phyloP scores from a whole-genome alignment of 2,329 filamentous ascomycete species.

The Fusarium torreyae region DNA sequence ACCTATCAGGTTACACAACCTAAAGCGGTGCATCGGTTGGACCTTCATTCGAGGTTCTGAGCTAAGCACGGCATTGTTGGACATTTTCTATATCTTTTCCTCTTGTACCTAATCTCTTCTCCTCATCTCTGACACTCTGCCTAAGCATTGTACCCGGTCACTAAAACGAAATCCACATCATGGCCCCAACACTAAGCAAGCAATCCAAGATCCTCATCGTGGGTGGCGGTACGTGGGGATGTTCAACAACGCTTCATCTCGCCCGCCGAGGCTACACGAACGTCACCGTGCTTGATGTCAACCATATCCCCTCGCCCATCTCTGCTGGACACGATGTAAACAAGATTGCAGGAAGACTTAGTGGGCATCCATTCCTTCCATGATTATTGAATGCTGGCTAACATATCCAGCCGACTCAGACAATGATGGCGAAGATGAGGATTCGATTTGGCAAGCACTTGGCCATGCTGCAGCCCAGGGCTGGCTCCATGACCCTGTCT shows the following conservation, averaged over 20 bases:
- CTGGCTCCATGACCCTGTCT: slow-evolving; percentile 30
- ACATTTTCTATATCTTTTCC: slow-evolving; percentile 7
- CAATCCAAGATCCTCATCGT: slow-evolving; percentile 36
- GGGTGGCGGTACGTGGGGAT: slow-evolving; percentile 43
- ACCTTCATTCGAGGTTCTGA: slow-evolving; percentile 22
- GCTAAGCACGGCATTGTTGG: background rate
- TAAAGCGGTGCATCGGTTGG: slow-evolving; percentile 26
- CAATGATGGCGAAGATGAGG: slow-evolving; percentile 14
- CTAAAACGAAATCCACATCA: accelerated
- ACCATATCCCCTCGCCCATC: slow-evolving; percentile 31
- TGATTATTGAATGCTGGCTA: background rate
- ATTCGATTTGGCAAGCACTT: slow-evolving; percentile 17
- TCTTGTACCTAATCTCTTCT: accelerated
- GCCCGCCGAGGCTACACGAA: slow-evolving; percentile 32
- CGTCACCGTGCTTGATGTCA: slow-evolving; percentile 30
- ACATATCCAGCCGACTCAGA: background rate
- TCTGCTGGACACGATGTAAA: slow-evolving; percentile 41
- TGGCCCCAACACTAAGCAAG: slow-evolving; percentile 27
- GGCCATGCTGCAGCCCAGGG: slow-evolving; percentile 19
- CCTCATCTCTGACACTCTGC: background rate
- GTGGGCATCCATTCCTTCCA: background rate
- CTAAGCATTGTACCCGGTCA: accelerated
- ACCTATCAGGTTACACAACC: background rate
- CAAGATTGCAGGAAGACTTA: slow-evolving; percentile 24
- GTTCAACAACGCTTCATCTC: slow-evolving; percentile 37